These are phyloP conservation scores for Huntiella moniliformis DNA, from an alignment of 2,329 filamentous ascomycete species.

Conservation along the genomic window DNA sequence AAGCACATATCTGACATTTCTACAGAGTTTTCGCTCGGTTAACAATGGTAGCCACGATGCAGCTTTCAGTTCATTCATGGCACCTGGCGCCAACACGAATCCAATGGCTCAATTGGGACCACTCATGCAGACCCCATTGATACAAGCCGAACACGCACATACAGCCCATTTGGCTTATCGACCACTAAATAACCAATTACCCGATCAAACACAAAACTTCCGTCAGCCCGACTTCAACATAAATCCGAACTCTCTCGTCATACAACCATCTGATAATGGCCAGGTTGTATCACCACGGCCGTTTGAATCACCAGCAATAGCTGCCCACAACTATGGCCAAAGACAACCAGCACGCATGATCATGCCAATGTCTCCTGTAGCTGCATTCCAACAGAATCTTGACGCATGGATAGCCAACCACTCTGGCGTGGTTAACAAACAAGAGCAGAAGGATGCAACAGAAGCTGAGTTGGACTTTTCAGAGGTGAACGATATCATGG, in stretches of 20 bases:
- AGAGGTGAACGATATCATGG: slow-evolving; percentile 25
- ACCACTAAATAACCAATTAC: too few relatives aligned
- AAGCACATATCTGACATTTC: too few relatives aligned
- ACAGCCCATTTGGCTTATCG: too few relatives aligned
- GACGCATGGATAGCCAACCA: slow-evolving; percentile 23
- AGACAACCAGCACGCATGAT: slow-evolving; percentile 12
- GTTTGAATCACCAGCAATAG: slow-evolving; percentile 5
- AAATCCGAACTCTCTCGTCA: neutral
- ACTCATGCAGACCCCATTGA: too few relatives aligned
- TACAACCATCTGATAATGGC: neutral
- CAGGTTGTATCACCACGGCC: neutral
- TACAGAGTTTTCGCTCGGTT: too few relatives aligned
- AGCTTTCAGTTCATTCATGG: too few relatives aligned
- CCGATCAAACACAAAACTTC: neutral
- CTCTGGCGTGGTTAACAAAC: slow-evolving; percentile 5
- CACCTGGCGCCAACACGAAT: too few relatives aligned
- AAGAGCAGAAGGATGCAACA: neutral
- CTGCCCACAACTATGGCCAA: slow-evolving; percentile 12
- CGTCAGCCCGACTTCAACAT: neutral
- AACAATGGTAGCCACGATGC: too few relatives aligned
- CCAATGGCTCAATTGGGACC: too few relatives aligned
- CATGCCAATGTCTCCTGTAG: slow-evolving; percentile 11
- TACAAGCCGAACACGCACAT: too few relatives aligned
- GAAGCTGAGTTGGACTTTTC: slow-evolving; percentile 16
- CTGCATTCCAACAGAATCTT: slow-evolving; percentile 25